Evolutionary conservation across 1,284 basidiomycete species (phyloP), one percentile per base, ranked within the genome.

Genomic region (Athelia psychrophila): DNA sequence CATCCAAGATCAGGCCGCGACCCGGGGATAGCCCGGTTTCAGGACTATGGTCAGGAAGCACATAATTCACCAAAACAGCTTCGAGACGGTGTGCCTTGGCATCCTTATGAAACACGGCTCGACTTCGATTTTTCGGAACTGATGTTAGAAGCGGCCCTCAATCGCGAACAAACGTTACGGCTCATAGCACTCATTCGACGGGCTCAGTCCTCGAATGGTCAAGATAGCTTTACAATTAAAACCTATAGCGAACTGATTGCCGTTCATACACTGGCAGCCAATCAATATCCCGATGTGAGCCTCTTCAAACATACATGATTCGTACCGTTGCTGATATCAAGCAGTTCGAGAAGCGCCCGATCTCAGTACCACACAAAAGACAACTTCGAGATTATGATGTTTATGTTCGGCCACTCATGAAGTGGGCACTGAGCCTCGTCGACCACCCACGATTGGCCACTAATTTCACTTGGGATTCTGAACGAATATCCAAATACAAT

Each of bases 41-140:
- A 46, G 22, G 44, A 46, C n/a, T 46, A 46, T 18, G 44, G 44
- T 8, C 38, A 16, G n/a, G 8, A 42, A 18, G 38, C 16, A n/a
- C 6, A 9, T 18, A 12, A 23, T 6, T 12, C 6, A 8, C 44
- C 6, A 9, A 10, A 16, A 23, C 19, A 23, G 44, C 44, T 27
- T 23, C 16, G 22, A 9, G 22, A 46, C 22, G 23, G 8, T 23
- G 22, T 36, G 18, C 42, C 23, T 32, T 61, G 38, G 30, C 27
- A 35, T 50, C 58, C 63, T 35, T 68, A 63, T 27, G 35, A 44
- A 18, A 56, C 58, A 10, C 53, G 53, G 1, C 24, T 58, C 2
- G 63, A 68, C 44, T 68, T 64, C 50, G 58, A 62, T 45, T 59
- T 69, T 50, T 55, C 63, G 0, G 57, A 66, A 44, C 47, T 68